These are phyloP conservation scores for Gracilaria domingensis DNA, from an alignment of 23 red algal genomes.

Conservation along the genomic window DNA sequence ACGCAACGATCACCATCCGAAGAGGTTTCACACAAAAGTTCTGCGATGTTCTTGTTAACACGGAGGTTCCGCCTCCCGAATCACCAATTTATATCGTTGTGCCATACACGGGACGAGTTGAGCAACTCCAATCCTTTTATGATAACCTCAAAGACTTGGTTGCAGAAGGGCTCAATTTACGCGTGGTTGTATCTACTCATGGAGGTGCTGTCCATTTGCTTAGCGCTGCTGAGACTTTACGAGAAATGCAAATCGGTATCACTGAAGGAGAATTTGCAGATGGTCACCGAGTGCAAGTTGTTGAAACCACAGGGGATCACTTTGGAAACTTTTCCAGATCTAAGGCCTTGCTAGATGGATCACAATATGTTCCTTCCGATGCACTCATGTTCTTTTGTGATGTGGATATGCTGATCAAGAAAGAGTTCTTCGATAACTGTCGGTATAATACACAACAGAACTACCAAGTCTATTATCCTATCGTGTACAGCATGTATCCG, in stretches of 20 bases:
- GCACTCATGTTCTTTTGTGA: slow-evolving; percentile 67
- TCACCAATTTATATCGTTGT: slow-evolving; percentile 52
- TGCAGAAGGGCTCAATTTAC: slow-evolving; percentile 20
- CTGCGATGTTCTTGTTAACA: slow-evolving; percentile 52
- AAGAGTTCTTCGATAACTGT: slow-evolving; percentile 54
- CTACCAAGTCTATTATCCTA: slow-evolving; percentile 56
- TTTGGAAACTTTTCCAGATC: slow-evolving; percentile 66
- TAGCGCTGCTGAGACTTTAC: slow-evolving; percentile 26
- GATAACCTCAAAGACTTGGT: slow-evolving; percentile 43
- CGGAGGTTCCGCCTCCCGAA: slow-evolving; percentile 20
- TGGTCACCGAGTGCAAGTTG: slow-evolving; percentile 49
- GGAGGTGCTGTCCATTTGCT: slow-evolving; percentile 50
- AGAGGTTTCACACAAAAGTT: slow-evolving; percentile 60
- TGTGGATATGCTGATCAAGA: slow-evolving; percentile 57
- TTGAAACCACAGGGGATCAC: slow-evolving; percentile 46
- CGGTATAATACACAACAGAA: slow-evolving; percentile 48
- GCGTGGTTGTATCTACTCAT: slow-evolving; percentile 42
- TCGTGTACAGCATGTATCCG: slow-evolving; percentile 67
- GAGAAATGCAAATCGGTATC: slow-evolving; percentile 62
- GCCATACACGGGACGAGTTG: slow-evolving; percentile 42
- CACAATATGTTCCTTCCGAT: slow-evolving; percentile 40
- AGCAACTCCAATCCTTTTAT: slow-evolving; percentile 46
- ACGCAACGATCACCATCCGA: slow-evolving; percentile 46
- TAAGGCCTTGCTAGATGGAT: slow-evolving; percentile 46
- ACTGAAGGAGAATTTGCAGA: slow-evolving; percentile 43